A percentile compares a stretch with the other conserved stretches of the same genome.
Conservation (phyloP, 2,329 filamentous ascomycete species). For the Neonectria punicea region DNA sequence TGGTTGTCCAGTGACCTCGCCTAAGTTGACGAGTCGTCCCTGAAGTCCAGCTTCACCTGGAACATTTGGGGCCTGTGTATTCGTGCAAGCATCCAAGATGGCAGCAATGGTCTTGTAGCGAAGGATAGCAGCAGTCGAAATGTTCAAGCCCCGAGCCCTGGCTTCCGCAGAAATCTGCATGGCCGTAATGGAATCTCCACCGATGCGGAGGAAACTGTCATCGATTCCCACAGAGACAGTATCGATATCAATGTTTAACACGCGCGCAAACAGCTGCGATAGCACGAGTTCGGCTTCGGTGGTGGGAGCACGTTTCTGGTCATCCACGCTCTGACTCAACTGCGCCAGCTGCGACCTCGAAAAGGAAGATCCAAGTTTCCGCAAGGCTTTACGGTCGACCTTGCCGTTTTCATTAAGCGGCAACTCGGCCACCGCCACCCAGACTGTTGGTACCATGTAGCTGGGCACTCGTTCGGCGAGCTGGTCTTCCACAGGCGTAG, state of each 20-base stretch:
- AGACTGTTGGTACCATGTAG: constrained; percentile 27
- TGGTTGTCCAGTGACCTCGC: background rate
- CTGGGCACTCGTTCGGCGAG: constrained; percentile 7
- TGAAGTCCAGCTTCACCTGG: background rate
- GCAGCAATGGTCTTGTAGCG: constrained; percentile 18
- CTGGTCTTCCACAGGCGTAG: constrained; percentile 3
- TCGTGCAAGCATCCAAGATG: background rate
- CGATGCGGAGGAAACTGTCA: constrained; percentile 60
- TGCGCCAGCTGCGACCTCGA: constrained; percentile 6
- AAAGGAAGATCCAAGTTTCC: constrained; percentile 15
- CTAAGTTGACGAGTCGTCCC: background rate
- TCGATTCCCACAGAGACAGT: constrained; percentile 50
- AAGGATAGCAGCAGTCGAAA: constrained; percentile 20
- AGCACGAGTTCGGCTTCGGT: constrained; percentile 36
- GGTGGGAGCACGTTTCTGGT: background rate
- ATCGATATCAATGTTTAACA: constrained; percentile 44
- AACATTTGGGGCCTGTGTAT: background rate
- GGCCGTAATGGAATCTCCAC: constrained; percentile 60
- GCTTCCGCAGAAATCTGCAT: constrained; percentile 40
- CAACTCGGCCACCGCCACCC: constrained; percentile 12
- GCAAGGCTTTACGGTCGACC: constrained; percentile 16
- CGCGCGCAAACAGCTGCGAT: constrained; percentile 48
- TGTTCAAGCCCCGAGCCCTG: constrained; percentile 6
- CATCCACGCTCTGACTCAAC: background rate
- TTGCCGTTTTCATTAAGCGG: constrained; percentile 10